Conservation (phyloP, 2,329 filamentous ascomycete genomes). For the Laburnicola sp. region DNA sequence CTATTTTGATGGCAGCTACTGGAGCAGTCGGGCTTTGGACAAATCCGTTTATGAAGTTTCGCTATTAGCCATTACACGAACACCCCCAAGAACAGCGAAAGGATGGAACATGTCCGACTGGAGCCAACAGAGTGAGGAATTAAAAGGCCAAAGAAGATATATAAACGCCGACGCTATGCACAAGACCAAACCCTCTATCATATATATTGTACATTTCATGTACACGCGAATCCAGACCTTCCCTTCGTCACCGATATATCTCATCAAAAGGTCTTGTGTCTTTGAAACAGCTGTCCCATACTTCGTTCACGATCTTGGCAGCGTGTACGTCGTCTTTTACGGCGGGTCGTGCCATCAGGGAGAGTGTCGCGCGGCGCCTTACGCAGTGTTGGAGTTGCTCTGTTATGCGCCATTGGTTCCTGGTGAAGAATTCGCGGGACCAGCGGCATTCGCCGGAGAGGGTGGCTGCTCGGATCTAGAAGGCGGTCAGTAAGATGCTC, state of each 20-base stretch:
- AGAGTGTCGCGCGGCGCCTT: constrained; percentile 74
- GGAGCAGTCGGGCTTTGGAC: too few relatives aligned
- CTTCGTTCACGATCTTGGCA: constrained; percentile 85
- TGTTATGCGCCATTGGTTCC: constrained; percentile 84
- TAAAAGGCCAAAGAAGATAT: constrained; percentile 1
- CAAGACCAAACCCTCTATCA: neutral
- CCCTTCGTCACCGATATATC: constrained; percentile 70
- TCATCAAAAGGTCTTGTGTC: constrained; percentile 97
- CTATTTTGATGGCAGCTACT: too few relatives aligned
- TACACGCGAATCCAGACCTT: neutral
- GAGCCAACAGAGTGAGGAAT: constrained; percentile 11
- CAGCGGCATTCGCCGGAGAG: constrained; percentile 93
- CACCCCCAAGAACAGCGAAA: too few relatives aligned
- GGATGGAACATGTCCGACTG: too few relatives aligned
- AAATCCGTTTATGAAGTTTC: too few relatives aligned
- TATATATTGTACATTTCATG: constrained; percentile 4
- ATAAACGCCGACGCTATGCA: constrained; percentile 25
- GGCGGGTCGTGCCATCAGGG: constrained; percentile 73
- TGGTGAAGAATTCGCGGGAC: constrained; percentile 79
- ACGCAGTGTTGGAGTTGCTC: constrained; percentile 96
- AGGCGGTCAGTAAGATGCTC: neutral
- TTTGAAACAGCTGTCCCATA: constrained; percentile 97
- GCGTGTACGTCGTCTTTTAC: constrained; percentile 88
- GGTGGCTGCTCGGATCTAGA: constrained; percentile 85
- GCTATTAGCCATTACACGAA: too few relatives aligned